Percentiles rank a stretch among this genome's conserved stretches.
phyloP scores from a whole-genome alignment of 257 asterid species.

The Ajuga chamaepitys region DNA sequence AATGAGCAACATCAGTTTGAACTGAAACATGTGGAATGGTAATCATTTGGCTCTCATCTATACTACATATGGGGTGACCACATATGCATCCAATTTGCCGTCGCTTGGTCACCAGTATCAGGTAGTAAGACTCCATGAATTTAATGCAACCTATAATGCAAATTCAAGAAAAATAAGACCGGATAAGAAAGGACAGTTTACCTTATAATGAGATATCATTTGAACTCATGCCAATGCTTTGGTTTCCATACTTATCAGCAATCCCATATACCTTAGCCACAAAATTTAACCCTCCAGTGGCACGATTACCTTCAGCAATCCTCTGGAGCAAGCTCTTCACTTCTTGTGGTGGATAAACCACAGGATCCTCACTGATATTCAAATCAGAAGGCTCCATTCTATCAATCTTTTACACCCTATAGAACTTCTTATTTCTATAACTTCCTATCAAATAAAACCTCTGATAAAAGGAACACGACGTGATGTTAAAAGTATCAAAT shows the following conservation, averaged over 20 bases:
- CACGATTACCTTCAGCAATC: slow-evolving; percentile 94
- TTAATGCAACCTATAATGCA: slow-evolving; percentile 73
- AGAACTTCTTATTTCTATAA: slow-evolving; percentile 74
- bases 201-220: slow-evolving; percentile 7
- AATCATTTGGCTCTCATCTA: slow-evolving; percentile 93
- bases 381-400: slow-evolving; percentile 95
- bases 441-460: slow-evolving; percentile 96
- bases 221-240: slow-evolving; percentile 5
- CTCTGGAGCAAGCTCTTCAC: slow-evolving; percentile 88
- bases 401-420: slow-evolving; percentile 85
- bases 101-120: slow-evolving; percentile 86
- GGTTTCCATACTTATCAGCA: slow-evolving; percentile 56
- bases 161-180: slow-evolving; percentile 1
- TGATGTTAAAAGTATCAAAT: not conserved
- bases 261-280: slow-evolving; percentile 98
- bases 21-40: slow-evolving; percentile 87
- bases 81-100: slow-evolving; percentile 87
- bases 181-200: not conserved
- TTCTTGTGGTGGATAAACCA: slow-evolving; percentile 87
- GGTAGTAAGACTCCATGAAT: slow-evolving; percentile 87
- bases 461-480: slow-evolving; percentile 28
- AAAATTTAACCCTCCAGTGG: slow-evolving; percentile 87
- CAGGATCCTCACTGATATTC: slow-evolving; percentile 95
- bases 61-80: slow-evolving; percentile 92
- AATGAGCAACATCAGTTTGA: slow-evolving; percentile 97